Evolutionary conservation across 768 basidiomycete genomes (phyloP).

Genomic region (Pleurotus pulmonarius): DNA sequence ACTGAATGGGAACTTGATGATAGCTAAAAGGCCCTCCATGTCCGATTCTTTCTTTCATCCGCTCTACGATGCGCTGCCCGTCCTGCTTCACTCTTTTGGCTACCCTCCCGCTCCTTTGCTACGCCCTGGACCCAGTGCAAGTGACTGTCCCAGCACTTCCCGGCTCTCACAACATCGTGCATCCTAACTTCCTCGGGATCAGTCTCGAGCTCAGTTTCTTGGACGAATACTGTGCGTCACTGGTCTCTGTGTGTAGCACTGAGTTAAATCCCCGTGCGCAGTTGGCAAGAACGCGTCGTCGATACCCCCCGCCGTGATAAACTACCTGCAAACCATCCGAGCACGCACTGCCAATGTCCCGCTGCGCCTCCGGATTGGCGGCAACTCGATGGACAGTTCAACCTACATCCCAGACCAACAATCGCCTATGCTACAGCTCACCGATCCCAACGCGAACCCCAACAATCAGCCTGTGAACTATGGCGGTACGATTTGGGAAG

Average conservation of each 20-base stretch:
- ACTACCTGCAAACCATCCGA: constrained; percentile 54
- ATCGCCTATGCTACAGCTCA: constrained; percentile 38
- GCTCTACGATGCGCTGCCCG: no score
- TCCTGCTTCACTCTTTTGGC: not conserved
- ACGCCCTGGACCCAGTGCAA: constrained; percentile 22
- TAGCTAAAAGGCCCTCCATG: no score
- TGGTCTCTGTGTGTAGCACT: not conserved
- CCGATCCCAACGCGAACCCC: constrained; percentile 26
- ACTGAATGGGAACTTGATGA: no score
- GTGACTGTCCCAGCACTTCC: constrained; percentile 30
- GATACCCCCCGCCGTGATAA: constrained; percentile 51
- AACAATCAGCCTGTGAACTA: constrained; percentile 47
- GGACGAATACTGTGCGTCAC: constrained; percentile 46
- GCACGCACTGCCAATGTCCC: constrained; percentile 39
- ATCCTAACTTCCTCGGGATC: constrained; percentile 59
- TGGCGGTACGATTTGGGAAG: constrained; percentile 43
- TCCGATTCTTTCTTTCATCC: no score
- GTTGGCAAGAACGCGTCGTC: constrained; percentile 49
- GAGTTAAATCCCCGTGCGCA: constrained; percentile 15
- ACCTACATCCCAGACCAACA: constrained; percentile 36
- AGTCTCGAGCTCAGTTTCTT: constrained; percentile 63
- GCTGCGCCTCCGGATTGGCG: constrained; percentile 46
- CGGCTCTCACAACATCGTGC: constrained; percentile 33
- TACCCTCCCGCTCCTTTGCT: constrained; percentile 5
- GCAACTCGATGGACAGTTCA: constrained; percentile 44